These are phyloP conservation scores for Solanum acaule DNA, from an alignment of 257 asterid genomes.

Conservation along the genomic window DNA sequence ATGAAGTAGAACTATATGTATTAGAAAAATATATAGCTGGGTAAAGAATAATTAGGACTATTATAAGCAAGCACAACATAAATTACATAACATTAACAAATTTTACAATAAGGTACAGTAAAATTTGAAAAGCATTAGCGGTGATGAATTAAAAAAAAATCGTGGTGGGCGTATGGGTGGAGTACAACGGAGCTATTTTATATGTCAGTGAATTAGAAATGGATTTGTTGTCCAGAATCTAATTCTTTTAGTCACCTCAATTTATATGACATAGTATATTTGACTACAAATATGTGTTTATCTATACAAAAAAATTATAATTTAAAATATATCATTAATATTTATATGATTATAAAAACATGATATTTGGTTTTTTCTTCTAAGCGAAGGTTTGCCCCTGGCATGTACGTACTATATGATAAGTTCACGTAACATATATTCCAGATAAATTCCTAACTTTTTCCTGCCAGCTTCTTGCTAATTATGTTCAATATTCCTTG, in stretches of 20 bases:
- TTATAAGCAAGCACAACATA: too few species aligned
- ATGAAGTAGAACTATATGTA: neutral
- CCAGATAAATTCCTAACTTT: neutral
- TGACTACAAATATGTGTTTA: fast-evolving
- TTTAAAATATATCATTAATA: neutral
- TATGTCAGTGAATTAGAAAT: neutral
- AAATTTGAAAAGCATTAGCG: neutral
- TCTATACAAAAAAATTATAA: too few species aligned
- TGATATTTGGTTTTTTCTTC: neutral
- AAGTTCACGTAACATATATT: neutral
- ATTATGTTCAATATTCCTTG: neutral
- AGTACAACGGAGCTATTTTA: neutral
- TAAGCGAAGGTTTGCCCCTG: neutral
- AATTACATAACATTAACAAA: too few species aligned
- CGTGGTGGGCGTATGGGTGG: neutral
- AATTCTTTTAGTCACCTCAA: neutral
- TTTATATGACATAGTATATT: too few species aligned
- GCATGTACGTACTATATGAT: neutral
- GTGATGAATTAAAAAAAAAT: neutral
- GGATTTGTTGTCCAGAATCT: neutral
- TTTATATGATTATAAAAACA: neutral
- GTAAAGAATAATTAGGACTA: too few species aligned
- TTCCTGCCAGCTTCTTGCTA: neutral
- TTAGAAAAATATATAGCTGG: too few species aligned
- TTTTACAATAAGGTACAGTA: too few species aligned